Evolutionary conservation across 176 grass and related monocot genomes (phyloP).

Genomic region (Alloteropsis semialata): DNA sequence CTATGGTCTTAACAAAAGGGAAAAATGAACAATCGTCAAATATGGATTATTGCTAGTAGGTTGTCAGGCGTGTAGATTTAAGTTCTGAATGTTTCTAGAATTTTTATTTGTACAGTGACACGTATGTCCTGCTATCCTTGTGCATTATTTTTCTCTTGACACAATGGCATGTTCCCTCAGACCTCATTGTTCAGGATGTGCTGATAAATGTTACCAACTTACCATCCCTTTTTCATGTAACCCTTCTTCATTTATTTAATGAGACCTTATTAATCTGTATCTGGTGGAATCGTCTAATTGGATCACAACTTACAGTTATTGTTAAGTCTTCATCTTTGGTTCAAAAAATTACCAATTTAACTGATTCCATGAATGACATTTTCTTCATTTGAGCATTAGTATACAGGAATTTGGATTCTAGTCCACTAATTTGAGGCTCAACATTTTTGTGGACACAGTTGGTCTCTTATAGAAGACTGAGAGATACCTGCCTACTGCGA

Average conservation of each 20-base stretch:
- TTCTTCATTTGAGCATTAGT: neutral
- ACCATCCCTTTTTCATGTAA: neutral
- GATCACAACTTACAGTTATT: neutral
- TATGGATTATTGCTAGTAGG: neutral
- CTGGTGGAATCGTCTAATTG: neutral
- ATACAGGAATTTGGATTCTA: neutral
- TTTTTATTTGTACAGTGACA: neutral
- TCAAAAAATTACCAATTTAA: neutral
- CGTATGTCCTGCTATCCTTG: neutral
- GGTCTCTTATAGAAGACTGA: neutral
- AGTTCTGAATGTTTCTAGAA: neutral
- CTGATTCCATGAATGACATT: neutral
- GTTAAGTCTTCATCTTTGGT: neutral
- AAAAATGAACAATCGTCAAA: neutral
- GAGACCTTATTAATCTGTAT: neutral
- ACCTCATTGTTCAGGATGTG: neutral
- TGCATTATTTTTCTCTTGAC: neutral
- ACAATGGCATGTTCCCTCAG: neutral
- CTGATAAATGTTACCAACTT: neutral
- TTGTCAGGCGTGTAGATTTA: neutral
- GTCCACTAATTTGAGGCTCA: neutral
- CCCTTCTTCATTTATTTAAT: neutral
- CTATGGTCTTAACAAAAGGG: neutral
- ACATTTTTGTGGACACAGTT: neutral
- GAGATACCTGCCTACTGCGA: neutral